Base-by-base conservation (phyloP, 148 eudicot species). In the Amaranthus hypochondriacus region DNA sequence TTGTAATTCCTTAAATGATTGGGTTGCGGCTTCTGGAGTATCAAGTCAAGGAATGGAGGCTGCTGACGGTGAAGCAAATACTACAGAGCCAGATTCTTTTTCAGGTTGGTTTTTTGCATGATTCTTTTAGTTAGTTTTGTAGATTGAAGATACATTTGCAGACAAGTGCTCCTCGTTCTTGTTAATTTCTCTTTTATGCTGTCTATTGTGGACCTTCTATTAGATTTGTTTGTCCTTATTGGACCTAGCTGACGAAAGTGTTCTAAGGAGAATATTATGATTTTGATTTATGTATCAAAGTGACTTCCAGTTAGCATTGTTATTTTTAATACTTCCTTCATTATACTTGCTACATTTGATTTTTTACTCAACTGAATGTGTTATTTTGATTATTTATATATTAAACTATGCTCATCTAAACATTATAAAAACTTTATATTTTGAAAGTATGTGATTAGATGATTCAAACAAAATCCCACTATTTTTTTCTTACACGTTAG, bases 1-100 rank as follows among this genome's bases (percentile, higher is more conserved):
- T 84, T 86, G 84, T 77, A 78, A 81, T 77, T 72, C 56, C 73
- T 79, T 92, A 51, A 80, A 79, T 84, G 81, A 87, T 67, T 71
- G 73, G 80, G 73, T 66, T 75, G 80, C 68, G 69, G 85, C 84
- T 78, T 79, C 81, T 62, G 76, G 57, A 56, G 80, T 62, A 72
- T 62, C 72, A 71, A 76, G 60, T 68, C 83, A 80, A 67, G 86
- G 75, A 68, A 80, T 69, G 15, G 65, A 80, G 73, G 73, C 57
- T 57, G 65, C 53, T 47, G 70, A 75, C 71, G 79, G 59, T 46
- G 78, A 66, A 67, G 76, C 75, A 54, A 80, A 73, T 75, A 70
- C 63, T 10, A 56, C 76, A 7, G 83, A 79, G 64, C 81, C 80
- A 51, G 83, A 87, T 60, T 78, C 84, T 52, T 44, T 21, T 78